A percentile compares a stretch with the other conserved stretches of the same genome.
These are phyloP conservation scores for Saccharomycopsis crataegensis DNA, from an alignment of 1,139 yeast genomes.

Conservation along the genomic window DNA sequence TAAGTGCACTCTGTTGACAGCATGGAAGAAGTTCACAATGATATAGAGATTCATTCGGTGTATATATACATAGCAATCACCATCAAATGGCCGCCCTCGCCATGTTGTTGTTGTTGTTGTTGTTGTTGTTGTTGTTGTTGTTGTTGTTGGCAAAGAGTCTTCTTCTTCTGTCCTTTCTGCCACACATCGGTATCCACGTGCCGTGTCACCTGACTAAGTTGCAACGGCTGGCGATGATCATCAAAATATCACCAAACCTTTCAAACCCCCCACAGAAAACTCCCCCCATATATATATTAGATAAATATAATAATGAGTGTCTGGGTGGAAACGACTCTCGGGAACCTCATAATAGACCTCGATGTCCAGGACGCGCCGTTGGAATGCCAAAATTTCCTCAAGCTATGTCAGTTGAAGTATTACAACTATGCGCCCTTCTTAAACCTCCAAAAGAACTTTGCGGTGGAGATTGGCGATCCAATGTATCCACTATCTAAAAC, in stretches of 20 bases:
- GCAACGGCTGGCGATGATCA: too few species aligned
- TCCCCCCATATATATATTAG: not conserved
- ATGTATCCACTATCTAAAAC: conserved; percentile 33
- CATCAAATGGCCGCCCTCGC: too few species aligned
- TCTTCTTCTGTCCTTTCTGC: too few species aligned
- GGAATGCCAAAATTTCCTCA: conserved; percentile 42
- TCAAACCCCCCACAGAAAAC: not conserved
- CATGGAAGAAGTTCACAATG: too few species aligned
- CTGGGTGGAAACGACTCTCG: conserved; percentile 45
- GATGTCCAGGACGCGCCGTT: conserved; percentile 31
- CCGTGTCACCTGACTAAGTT: too few species aligned
- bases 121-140: too few species aligned
- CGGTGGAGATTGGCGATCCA: conserved; percentile 44
- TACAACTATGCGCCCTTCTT: conserved; percentile 47
- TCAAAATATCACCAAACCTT: not conserved
- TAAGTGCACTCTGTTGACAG: too few species aligned
- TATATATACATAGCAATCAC: too few species aligned
- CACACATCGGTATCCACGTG: too few species aligned
- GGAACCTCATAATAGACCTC: conserved; percentile 50
- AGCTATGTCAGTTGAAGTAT: conserved; percentile 46
- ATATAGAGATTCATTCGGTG: too few species aligned
- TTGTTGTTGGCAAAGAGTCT: too few species aligned
- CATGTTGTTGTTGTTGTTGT: too few species aligned
- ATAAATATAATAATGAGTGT: conserved; percentile 42
- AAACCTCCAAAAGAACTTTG: conserved; percentile 33